A percentile compares a stretch with the other conserved stretches of the same genome.
Evolutionary conservation across 1,139 yeast genomes (phyloP).

Genomic region (Dujonia santamariae): DNA sequence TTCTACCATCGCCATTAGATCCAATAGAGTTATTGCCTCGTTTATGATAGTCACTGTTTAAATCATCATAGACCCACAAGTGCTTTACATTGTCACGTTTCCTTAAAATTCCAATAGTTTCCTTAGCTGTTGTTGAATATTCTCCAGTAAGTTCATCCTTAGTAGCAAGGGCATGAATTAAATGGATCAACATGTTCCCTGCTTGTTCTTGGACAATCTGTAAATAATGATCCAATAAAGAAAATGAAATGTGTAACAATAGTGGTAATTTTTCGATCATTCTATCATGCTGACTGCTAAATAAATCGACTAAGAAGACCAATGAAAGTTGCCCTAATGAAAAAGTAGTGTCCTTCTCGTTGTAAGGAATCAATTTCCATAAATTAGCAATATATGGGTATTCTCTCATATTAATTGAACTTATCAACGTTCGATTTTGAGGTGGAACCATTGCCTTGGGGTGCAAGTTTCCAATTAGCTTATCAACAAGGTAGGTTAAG

Average conservation of each 20-base stretch:
- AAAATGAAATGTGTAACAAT: constrained; percentile 78
- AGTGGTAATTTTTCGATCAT: constrained; percentile 62
- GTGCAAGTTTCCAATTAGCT: constrained; percentile 64
- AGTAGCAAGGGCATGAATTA: constrained; percentile 63
- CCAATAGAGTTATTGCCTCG: constrained; percentile 31
- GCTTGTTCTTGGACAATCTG: constrained; percentile 85
- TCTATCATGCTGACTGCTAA: constrained; percentile 58
- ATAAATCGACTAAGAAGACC: constrained; percentile 77
- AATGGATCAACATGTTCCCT: constrained; percentile 65
- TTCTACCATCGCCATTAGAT: constrained; percentile 62
- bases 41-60: constrained; percentile 50
- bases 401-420: constrained; percentile 13
- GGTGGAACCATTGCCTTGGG: constrained; percentile 90
- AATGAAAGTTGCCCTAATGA: constrained; percentile 86
- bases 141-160: constrained; percentile 27
- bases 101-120: constrained; percentile 54
- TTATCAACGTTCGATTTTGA: constrained; percentile 19
- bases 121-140: constrained; percentile 40
- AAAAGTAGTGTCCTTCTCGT: constrained; percentile 72
- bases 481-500: constrained; percentile 51
- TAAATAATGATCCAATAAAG: constrained; percentile 83
- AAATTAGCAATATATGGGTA: constrained; percentile 79
- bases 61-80: constrained; percentile 86
- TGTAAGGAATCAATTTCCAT: constrained; percentile 51
- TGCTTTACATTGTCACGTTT: constrained; percentile 33